These are phyloP conservation scores for Sclerotinia spermophila DNA, from an alignment of 2,329 filamentous ascomycete species.

Conservation along the genomic window DNA sequence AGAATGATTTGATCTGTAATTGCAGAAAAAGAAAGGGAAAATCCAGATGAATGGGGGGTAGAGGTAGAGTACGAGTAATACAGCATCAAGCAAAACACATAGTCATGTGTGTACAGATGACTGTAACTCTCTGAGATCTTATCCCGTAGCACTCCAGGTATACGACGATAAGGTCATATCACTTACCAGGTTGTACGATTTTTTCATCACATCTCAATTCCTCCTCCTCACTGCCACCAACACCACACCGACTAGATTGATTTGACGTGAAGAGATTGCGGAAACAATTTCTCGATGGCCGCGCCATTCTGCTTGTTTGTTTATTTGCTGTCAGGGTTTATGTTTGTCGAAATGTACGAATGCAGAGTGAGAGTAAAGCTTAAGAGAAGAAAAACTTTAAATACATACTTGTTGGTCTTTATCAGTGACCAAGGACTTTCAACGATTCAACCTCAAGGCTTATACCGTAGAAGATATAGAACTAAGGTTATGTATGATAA, in stretches of 20 bases:
- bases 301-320: background rate
- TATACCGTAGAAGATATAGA: too few relatives aligned
- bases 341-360: background rate
- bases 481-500: too few relatives aligned
- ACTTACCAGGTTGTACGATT: background rate
- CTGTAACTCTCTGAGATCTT: background rate
- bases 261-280: background rate
- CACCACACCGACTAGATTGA: background rate
- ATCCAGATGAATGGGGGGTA: background rate
- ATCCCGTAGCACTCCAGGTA: background rate
- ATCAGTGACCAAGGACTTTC: background rate
- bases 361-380: too few relatives aligned
- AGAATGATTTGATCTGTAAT: background rate
- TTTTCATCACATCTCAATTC: background rate
- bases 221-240: background rate
- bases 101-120: background rate
- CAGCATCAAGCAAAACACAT: background rate
- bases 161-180: background rate
- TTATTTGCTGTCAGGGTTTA: background rate
- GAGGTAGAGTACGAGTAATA: background rate
- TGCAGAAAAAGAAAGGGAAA: background rate
- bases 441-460: background rate
- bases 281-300: slow-evolving; percentile 4
- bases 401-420: background rate
- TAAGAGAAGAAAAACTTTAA: background rate